Evolutionary conservation across 768 basidiomycete genomes (phyloP), one percentile per base, ranked within the genome.

Genomic region (Lentinula boryana): DNA sequence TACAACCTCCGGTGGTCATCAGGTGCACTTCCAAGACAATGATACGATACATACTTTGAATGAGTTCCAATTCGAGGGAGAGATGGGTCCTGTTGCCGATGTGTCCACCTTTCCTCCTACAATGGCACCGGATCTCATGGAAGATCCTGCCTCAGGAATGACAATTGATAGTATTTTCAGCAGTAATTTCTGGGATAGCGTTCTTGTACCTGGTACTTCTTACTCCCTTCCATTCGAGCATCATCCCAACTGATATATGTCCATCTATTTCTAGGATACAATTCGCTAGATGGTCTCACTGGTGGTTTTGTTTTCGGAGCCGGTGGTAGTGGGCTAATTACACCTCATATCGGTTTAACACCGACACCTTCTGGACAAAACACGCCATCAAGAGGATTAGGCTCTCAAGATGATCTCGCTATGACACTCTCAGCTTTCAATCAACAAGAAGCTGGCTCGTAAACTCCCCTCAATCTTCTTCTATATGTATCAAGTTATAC

Each of bases 51-150:
- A 71, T 58, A 59, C 67, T 55, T 66, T 85, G 61, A 75, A 78
- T 63, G 84, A 85, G 66, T 91, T 87, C 72, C 84, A 87, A 62
- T 87, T 89, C 66, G 84, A 85, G 56, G 78, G 89, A 57, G 91
- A 93, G 77, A 92, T 92, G 88, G 91, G 91, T 0, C 90, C 89
- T 4, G 89, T 86, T 15, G 84, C 81, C 63, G 91, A 93, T 69
- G 85, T 93, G 66, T 83, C 87, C 51, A 91, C 85, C 58, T 93
- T 93, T 81, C 91, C 91, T 53, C 91, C 91, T n/a, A 91, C 88
- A 56, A 91, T 92, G 88, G 87, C 84, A 52, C 79, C 84, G 4
- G 59, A 75, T 60, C 77, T 79, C 58, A 51, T 70, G 40, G 76
- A 75, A 60, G 78, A 80, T 38, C 51, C 69, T 40, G 69, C 78